phyloP scores from a whole-genome alignment of 2,329 filamentous ascomycete species.

The Aspergillus floridensis region DNA sequence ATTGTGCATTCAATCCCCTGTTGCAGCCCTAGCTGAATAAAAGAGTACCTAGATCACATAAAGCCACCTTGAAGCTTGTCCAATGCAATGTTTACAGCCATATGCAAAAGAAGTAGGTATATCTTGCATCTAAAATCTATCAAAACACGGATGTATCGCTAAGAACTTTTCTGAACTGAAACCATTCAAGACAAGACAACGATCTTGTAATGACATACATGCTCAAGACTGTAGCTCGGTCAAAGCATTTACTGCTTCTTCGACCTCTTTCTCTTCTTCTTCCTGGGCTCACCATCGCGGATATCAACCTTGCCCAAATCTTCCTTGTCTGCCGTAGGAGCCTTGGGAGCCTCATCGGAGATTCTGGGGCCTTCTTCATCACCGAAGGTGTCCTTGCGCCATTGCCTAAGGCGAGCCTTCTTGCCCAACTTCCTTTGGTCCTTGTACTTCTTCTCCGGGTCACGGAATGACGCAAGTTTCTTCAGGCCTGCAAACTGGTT shows the following conservation, averaged over 20 bases:
- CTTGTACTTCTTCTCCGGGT: conserved; percentile 81
- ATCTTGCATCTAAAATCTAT: conserved; percentile 23
- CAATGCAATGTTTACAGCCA: neutral
- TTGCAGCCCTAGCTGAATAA: too few relatives aligned
- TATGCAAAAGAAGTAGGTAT: conserved; percentile 13
- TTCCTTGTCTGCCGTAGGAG: conserved; percentile 15
- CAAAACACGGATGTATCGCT: conserved; percentile 6
- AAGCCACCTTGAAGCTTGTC: too few relatives aligned
- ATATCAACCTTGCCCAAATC: conserved; percentile 40
- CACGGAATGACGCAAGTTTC: conserved; percentile 87
- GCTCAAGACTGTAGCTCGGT: neutral
- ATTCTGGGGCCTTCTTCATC: conserved; percentile 52
- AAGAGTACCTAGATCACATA: too few relatives aligned
- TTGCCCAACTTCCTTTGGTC: conserved; percentile 88
- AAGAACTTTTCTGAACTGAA: neutral
- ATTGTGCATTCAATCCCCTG: too few relatives aligned
- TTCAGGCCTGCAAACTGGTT: conserved; percentile 93
- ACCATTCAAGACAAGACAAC: neutral
- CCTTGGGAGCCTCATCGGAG: conserved; percentile 27
- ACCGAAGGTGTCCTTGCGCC: conserved; percentile 70
- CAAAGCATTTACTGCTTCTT: conserved; percentile 38
- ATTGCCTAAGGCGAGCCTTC: conserved; percentile 85
- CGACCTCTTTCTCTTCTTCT: conserved; percentile 47
- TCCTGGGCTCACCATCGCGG: conserved; percentile 38
- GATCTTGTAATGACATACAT: neutral